These are phyloP conservation scores for Cylindrotheca fusiformis DNA, from an alignment of 108 stramenopile genomes.

Conservation along the genomic window DNA sequence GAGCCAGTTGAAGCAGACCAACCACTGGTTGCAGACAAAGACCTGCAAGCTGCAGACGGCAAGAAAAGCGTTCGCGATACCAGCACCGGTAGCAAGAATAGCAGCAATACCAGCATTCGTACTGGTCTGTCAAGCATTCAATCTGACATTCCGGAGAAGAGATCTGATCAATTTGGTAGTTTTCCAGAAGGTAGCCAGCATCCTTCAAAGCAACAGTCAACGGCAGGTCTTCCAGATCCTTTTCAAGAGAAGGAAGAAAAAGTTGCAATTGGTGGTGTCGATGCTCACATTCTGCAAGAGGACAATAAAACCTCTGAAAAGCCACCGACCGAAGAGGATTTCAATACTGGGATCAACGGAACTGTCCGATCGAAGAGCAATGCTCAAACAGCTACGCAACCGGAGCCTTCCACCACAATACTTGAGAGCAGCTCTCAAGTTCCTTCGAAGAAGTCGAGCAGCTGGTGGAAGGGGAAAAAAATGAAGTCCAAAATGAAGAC, in stretches of 20 bases:
- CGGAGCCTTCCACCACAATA: too few relatives aligned
- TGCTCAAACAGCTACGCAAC: too few relatives aligned
- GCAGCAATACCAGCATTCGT: slow-evolving; percentile 25
- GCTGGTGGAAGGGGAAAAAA: not conserved
- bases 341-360: too few relatives aligned
- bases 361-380: too few relatives aligned
- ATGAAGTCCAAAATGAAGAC: not conserved
- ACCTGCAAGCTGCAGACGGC: not conserved
- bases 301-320: too few relatives aligned
- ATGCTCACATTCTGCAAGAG: too few relatives aligned
- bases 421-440: not conserved
- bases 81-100: not conserved
- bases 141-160: slow-evolving; percentile 1
- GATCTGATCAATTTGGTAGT: too few relatives aligned
- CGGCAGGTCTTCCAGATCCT: slow-evolving; percentile 19
- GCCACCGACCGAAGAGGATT: too few relatives aligned
- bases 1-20: too few relatives aligned
- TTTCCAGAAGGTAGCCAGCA: too few relatives aligned
- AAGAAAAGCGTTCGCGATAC: not conserved
- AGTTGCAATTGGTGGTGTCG: too few relatives aligned
- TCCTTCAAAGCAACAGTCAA: not conserved
- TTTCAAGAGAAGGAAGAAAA: slow-evolving; percentile 20
- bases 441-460: not conserved
- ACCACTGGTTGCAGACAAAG: too few relatives aligned
- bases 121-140: slow-evolving; percentile 29